Base-by-base conservation (phyloP, 345 rosid species). In the Pseudoturritis turrita region DNA sequence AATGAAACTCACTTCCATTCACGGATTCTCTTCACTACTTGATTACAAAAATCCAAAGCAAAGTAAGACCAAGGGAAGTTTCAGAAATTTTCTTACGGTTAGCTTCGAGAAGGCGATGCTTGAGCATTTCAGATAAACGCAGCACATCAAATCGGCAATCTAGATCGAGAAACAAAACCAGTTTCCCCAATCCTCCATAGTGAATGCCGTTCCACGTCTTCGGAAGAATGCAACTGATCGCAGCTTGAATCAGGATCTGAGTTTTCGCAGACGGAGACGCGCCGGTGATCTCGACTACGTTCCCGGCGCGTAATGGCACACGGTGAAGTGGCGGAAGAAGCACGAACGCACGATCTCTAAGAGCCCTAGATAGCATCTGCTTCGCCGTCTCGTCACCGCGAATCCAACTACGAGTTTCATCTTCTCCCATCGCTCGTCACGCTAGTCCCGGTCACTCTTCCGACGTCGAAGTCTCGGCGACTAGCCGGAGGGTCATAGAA, bases 211-310 rank as follows among this genome's bases (percentile, higher is more conserved):
- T 81, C 96, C 96, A 82, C 65, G 74, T 80, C 29, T 62, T 66
- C 0, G 95, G 98, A 70, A 92, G 94, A 23, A 89, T 80, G 78
- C 89, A 89, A 55, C 72, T 76, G 54, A 84, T 83, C 31, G 89
- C 92, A 51, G 87, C 81, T 74, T 87, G 90, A 55, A 82, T 82
- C 59, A 92, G 74, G 60, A 87, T 80, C 37, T 84, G 88, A 64
- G 96, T 89, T 83, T 92, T 89, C 70, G 85, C 89, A 14, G 91
- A 81, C 35, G 91, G 83, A 4, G 92, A 85, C 5, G 91, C 81
- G 1, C 96, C 98, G 4, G 83, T 76, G 28, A 92, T 70, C 81
- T 90, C 95, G 35, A 90, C 79, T 36, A 88, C 83, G 65, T 87
- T 84, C 41, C 95, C 95, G 29, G 73, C 80, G 60, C 90, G 92